Evolutionary conservation across 2,329 filamentous ascomycete species (phyloP), one percentile per base, ranked within the genome.

Genomic region (Aspergillus hiratsukae): DNA sequence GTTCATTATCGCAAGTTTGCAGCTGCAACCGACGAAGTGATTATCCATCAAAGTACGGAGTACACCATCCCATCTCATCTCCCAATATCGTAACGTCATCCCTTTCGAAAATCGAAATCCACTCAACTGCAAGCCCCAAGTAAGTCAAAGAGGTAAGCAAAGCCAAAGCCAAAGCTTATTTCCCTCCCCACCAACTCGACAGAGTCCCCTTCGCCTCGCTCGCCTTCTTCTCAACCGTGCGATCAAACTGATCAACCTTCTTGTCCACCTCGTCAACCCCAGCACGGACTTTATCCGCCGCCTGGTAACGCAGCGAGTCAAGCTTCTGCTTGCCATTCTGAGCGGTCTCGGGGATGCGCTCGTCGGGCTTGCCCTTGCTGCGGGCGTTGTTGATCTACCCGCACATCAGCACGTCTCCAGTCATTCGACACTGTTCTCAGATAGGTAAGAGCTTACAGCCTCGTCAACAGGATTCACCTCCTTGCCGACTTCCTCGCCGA

Each of bases 161-260:
- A 25, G 10, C 2, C 14, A 10, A n/a, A 25, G 10, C 2, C 8
- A n/a, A 21, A 48, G 31, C 53, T 48, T 66, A 72, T 60, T 71
- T 71, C 23, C 19, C 19, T 49, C 91, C 87, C 69, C 97, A 96
- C 92, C 91, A 97, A 72, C 88, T 84, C 45, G 88, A 89, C 66
- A 96, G 75, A 61, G 88, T 88, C 67, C 86, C 84, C 85, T 96
- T 96, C 48, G 91, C 89, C 80, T 96, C 88, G 52, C 86, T 76
- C 3, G 91, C 85, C 63, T 86, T 86, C 63, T 89, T 80, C 79
- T 92, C 89, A 52, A 96, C 87, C 63, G 86, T 91, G 67, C 85
- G 84, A 77, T 96, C 92, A 67, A 92, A 87, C 73, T 88, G 84
- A 75, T 97, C 88, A 52, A 94, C 77, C 9, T 79, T 78, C 48